A percentile compares a stretch with the other conserved stretches of the same genome.
Conservation (phyloP, 805 yeast species). For the Candida palmyrensis region DNA sequence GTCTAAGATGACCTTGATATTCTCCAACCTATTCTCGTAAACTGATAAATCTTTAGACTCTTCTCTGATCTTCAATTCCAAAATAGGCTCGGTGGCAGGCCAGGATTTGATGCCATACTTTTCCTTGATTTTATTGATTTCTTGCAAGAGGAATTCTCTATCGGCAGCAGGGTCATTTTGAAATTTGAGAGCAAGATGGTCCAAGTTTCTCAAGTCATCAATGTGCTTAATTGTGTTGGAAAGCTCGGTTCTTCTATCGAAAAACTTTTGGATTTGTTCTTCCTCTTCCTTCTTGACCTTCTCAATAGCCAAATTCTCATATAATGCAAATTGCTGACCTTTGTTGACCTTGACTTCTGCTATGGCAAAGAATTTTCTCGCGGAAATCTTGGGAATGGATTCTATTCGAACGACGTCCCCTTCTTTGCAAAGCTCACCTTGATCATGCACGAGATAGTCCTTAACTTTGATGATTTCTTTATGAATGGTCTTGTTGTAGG, state of each 20-base stretch:
- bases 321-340: conserved; percentile 87
- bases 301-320: conserved; percentile 66
- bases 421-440: conserved; percentile 83
- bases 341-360: conserved; percentile 86
- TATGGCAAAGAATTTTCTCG: conserved; percentile 80
- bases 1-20: conserved; percentile 25
- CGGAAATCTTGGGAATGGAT: conserved; percentile 77
- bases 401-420: conserved; percentile 96
- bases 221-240: conserved; percentile 25
- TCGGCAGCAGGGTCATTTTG: conserved; percentile 15
- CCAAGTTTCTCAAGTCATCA: conserved; percentile 34
- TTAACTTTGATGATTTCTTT: conserved; percentile 74
- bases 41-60: conserved; percentile 21
- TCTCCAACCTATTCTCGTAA: conserved; percentile 22
- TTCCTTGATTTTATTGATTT: conserved; percentile 31
- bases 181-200: conserved; percentile 20
- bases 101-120: conserved; percentile 34
- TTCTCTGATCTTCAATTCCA: conserved; percentile 25
- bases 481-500: conserved; percentile 65
- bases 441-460: conserved; percentile 90
- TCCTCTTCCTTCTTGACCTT: conserved; percentile 66
- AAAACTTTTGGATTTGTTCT: conserved; percentile 48
- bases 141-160: conserved; percentile 17
- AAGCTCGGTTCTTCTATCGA: conserved; percentile 34
- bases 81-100: conserved; percentile 38